Percentiles rank a stretch among this genome's conserved stretches.
Evolutionary conservation across 345 rosid species (phyloP).

Genomic region (Adansonia digitata): DNA sequence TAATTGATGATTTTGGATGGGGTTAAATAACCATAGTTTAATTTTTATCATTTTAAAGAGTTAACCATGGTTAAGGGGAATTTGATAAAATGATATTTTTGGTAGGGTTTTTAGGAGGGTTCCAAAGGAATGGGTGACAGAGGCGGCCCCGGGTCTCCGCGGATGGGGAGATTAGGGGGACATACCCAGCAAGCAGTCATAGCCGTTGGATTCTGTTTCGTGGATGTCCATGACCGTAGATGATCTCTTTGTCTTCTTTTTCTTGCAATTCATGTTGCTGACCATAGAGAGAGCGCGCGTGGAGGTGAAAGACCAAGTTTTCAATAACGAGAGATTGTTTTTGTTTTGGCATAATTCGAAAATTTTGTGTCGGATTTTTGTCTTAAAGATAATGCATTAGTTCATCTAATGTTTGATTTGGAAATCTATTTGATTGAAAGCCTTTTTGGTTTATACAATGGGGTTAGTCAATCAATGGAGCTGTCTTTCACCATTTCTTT

Average conservation of each 20-base stretch:
- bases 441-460: not conserved
- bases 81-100: not conserved
- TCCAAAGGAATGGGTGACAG: slow-evolving; percentile 47
- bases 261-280: not conserved
- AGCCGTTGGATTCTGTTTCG: slow-evolving; percentile 36
- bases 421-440: not conserved
- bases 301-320: not conserved
- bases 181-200: not conserved
- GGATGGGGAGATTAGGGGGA: slow-evolving; percentile 21
- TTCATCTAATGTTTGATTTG: not conserved
- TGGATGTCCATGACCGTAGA: not conserved
- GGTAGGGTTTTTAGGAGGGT: slow-evolving; percentile 5
- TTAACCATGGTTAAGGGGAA: slow-evolving; percentile 12
- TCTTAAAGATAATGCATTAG: not conserved
- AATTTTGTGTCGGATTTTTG: not conserved
- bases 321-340: not conserved
- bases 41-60: not conserved
- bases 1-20: not conserved
- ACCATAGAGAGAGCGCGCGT: not conserved
- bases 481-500: not conserved
- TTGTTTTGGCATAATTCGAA: not conserved
- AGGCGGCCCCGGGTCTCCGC: slow-evolving; percentile 67
- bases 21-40: slow-evolving; percentile 19
- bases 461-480: not conserved
- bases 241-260: not conserved